phyloP scores from a whole-genome alignment of 208 protist genomes.

The Leishmania major region DNA sequence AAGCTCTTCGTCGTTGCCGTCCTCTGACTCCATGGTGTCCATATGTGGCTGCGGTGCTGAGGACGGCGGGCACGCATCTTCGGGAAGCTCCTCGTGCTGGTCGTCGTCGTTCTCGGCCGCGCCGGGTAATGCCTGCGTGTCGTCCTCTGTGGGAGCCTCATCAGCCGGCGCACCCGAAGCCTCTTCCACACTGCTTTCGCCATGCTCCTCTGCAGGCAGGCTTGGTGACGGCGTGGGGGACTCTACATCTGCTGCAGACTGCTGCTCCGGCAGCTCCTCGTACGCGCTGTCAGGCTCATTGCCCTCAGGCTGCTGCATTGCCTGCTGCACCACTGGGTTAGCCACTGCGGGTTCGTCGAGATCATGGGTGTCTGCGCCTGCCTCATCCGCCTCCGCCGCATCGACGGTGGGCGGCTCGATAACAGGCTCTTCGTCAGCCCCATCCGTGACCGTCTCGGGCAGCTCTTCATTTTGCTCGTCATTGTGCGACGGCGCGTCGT shows the following conservation, averaged over 20 bases:
- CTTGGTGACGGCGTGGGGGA: slow-evolving; percentile 2
- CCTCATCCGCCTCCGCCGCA: slow-evolving; percentile 9
- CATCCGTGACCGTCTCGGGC: neutral
- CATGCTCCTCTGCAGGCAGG: neutral
- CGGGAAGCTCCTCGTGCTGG: neutral
- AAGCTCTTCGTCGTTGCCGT: slow-evolving; percentile 8
- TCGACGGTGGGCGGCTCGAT: neutral
- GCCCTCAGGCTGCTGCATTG: neutral
- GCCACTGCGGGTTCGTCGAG: neutral
- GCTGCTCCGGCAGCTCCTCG: slow-evolving; percentile 9
- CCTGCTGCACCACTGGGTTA: neutral
- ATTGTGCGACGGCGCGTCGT: neutral
- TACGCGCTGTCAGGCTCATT: neutral
- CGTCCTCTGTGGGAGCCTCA: neutral
- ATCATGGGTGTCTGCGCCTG: neutral
- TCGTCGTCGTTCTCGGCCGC: neutral
- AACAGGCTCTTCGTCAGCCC: neutral
- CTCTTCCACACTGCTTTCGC: neutral
- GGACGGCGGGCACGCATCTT: neutral
- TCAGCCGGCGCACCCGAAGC: slow-evolving; percentile 1
- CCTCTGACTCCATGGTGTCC: slow-evolving; percentile 9
- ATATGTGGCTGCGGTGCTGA: neutral
- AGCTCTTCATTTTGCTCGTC: slow-evolving; percentile 4
- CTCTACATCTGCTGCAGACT: slow-evolving; percentile 11
- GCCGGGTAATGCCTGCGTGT: slow-evolving; percentile 6